A percentile compares a stretch with the other conserved stretches of the same genome.
These are phyloP conservation scores for Hypocreales sp. DNA, from an alignment of 2,329 filamentous ascomycete genomes.

Conservation along the genomic window DNA sequence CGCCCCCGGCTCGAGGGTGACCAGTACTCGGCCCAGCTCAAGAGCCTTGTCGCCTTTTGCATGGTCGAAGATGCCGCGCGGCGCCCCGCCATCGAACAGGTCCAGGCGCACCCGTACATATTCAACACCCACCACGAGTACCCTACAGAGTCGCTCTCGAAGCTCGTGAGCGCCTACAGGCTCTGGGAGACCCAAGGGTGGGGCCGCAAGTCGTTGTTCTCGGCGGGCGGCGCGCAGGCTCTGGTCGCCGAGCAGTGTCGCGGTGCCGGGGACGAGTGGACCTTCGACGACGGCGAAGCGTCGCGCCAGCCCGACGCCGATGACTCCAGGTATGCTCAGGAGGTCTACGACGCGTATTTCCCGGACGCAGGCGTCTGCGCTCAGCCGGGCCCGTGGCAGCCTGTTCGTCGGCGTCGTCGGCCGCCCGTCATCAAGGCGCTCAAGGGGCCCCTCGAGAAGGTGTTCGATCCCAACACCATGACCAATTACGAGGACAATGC, in stretches of 20 bases:
- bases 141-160: constrained; percentile 46
- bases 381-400: constrained; percentile 33
- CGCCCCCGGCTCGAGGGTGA: constrained; percentile 56
- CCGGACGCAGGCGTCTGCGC: constrained; percentile 37
- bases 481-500: constrained; percentile 51
- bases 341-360: constrained; percentile 46
- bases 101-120: constrained; percentile 57
- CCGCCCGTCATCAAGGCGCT: constrained; percentile 41
- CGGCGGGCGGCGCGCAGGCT: constrained; percentile 40
- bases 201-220: constrained; percentile 49
- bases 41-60: constrained; percentile 57
- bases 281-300: constrained; percentile 49
- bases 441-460: constrained; percentile 44
- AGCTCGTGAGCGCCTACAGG: constrained; percentile 57
- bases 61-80: constrained; percentile 52
- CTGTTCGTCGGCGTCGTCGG: constrained; percentile 38
- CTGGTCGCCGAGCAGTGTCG: constrained; percentile 22
- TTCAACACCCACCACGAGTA: constrained; percentile 44
- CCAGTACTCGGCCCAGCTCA: constrained; percentile 52
- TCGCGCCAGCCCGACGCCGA: constrained; percentile 41
- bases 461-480: constrained; percentile 51
- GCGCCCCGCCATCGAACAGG: constrained; percentile 53
- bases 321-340: constrained; percentile 35
- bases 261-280: constrained; percentile 46
- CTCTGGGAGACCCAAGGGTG: constrained; percentile 64